Conservation (phyloP, 1,284 basidiomycete species). For the Quambalaria eucalypti region DNA sequence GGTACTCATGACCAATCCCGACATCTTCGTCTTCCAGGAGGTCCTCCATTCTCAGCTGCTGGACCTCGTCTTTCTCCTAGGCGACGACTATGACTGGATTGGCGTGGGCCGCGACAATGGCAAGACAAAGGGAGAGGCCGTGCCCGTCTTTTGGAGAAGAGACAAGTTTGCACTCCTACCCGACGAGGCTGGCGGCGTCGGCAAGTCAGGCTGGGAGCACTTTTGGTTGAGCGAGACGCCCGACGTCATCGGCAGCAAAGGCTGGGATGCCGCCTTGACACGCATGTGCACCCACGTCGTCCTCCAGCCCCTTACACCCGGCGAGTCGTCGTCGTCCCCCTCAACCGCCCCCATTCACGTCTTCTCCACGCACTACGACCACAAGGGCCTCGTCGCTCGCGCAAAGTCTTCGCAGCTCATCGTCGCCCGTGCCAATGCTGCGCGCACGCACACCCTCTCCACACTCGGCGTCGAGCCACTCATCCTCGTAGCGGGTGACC, state of each 20-base stretch:
- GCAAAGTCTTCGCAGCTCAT: slow-evolving; percentile 20
- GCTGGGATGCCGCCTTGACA: slow-evolving; percentile 30
- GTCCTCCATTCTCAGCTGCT: slow-evolving; percentile 15
- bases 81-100: slow-evolving; percentile 18
- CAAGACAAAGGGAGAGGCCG: slow-evolving; percentile 17
- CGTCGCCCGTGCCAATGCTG: slow-evolving; percentile 13
- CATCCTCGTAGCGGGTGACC: slow-evolving; percentile 23
- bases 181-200: slow-evolving; percentile 16
- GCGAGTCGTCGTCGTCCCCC: neutral
- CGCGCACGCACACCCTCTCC: neutral
- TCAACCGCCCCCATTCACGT: slow-evolving; percentile 14
- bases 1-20: slow-evolving; percentile 21
- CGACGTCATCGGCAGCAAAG: slow-evolving; percentile 14
- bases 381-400: slow-evolving; percentile 21
- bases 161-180: slow-evolving; percentile 15
- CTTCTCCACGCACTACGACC: slow-evolving; percentile 33
- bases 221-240: slow-evolving; percentile 29
- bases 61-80: slow-evolving; percentile 4
- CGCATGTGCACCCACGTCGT: slow-evolving; percentile 34
- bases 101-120: slow-evolving; percentile 27
- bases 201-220: slow-evolving; percentile 21
- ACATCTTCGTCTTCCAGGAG: slow-evolving; percentile 29
- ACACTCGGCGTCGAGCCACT: slow-evolving; percentile 13
- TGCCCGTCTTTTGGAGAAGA: slow-evolving; percentile 22
- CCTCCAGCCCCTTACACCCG: slow-evolving; percentile 3